Conservation (phyloP, 2,329 filamentous ascomycete species). For the Scytalidium sp. region DNA sequence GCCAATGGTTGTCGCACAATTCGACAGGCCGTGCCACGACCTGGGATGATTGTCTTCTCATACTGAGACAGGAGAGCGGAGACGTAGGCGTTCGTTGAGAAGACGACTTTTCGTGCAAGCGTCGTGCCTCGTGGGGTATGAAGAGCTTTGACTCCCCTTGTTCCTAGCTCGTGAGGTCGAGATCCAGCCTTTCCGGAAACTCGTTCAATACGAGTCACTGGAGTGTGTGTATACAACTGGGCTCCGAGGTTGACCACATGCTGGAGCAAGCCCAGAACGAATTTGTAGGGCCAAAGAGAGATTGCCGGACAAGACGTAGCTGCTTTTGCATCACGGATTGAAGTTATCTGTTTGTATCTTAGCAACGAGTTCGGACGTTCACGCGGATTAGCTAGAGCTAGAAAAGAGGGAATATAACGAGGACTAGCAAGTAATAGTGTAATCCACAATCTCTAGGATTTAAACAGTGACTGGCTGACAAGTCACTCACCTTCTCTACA, state of each 20-base stretch:
- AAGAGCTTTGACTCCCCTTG: slow-evolving; percentile 39
- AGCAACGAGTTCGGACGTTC: too few species aligned
- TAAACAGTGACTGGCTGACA: too few species aligned
- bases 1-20: slow-evolving; percentile 25
- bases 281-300: slow-evolving; percentile 54
- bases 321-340: slow-evolving; percentile 7
- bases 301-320: slow-evolving; percentile 7
- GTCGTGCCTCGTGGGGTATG: slow-evolving; percentile 53
- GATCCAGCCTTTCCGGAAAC: too few species aligned
- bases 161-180: too few species aligned
- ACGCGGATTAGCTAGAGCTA: too few species aligned
- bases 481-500: slow-evolving; percentile 34
- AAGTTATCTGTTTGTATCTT: slow-evolving; percentile 26
- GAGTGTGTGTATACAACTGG: slow-evolving; percentile 50
- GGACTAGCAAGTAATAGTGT: too few species aligned
- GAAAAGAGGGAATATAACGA: too few species aligned
- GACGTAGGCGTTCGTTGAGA: slow-evolving; percentile 68
- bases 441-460: too few species aligned
- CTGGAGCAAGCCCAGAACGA: slow-evolving; percentile 49
- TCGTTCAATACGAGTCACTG: slow-evolving; percentile 27
- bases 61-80: slow-evolving; percentile 58
- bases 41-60: slow-evolving; percentile 57
- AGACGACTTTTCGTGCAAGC: slow-evolving; percentile 50
- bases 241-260: slow-evolving; percentile 41
- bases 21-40: slow-evolving; percentile 43